Base-by-base conservation (phyloP, 495 filamentous ascomycete species). In the Aspergillus baeticus region DNA sequence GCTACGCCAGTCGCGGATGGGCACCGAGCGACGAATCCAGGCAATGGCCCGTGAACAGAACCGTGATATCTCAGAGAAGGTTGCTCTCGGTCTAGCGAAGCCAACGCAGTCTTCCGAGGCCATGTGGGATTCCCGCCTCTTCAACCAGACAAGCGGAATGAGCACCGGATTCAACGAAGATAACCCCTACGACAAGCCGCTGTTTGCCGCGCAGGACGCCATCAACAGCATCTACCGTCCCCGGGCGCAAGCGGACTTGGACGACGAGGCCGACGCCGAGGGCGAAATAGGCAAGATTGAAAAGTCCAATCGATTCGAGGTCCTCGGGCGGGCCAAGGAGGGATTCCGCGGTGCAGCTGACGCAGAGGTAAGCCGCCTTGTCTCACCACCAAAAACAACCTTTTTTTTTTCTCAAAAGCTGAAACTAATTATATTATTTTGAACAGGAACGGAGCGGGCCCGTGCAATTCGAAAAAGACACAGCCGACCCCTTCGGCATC, bases 391-490 rank as follows among this genome's bases (percentile, higher is more conserved):
- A 15, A 22, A 35, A 15, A 36, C 36, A 15, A n/a, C n/a, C n/a
- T n/a, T n/a, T n/a, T n/a, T n/a, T n/a, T 8, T 21, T 5, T 21
- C n/a, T 22, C 7, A 29, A 34, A 31, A 21, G 2, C 26, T 10
- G 17, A 18, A 15, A 21, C 47, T 50, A 38, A 50, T 13, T 2
- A n/a, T 6, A 54, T 6, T 8, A 41, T 22, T 36, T n/a, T 21
- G 43, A 39, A 34, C 54, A 90, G 86, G 86, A 77, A 42, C 81
- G 90, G 56, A 88, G 91, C 39, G 94, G 94, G 18, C 94, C 95
- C 2, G 94, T 99, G n/a, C 90, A 96, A 67, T 99, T 99, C 67
- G 94, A 98, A 75, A 96, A 94, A 74, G 94, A 97, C 59, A 81
- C 77, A 3, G 81, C 80, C 15, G 92, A 97, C 75, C 90, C 91